A percentile compares a stretch with the other conserved stretches of the same genome.
Evolutionary conservation across 805 yeast species (phyloP).

Genomic region (Candida tallmaniae): DNA sequence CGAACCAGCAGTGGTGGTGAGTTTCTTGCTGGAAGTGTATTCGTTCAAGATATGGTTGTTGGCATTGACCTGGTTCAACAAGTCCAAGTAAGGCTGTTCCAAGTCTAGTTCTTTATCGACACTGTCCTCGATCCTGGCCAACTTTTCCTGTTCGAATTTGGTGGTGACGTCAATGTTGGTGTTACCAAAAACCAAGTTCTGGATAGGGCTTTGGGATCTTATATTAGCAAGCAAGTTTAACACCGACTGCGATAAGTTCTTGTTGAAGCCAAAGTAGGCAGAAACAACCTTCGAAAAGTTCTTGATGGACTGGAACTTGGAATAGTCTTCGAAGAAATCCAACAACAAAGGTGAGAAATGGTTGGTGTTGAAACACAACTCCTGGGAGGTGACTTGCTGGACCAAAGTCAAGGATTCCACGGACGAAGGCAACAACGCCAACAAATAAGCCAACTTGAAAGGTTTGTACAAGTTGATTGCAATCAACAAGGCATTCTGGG

Average conservation of each 20-base stretch:
- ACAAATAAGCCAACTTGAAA: slow-evolving; percentile 51
- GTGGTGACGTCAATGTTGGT: slow-evolving; percentile 23
- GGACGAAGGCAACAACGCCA: slow-evolving; percentile 48
- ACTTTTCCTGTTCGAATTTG: slow-evolving; percentile 21
- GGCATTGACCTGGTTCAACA: slow-evolving; percentile 64
- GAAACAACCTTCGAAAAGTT: slow-evolving; percentile 48
- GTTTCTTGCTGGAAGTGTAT: slow-evolving; percentile 40
- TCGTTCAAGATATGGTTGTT: slow-evolving; percentile 58
- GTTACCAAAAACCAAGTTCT: slow-evolving; percentile 58
- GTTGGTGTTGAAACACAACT: slow-evolving; percentile 17
- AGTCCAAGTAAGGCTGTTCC: slow-evolving; percentile 74
- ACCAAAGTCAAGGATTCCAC: slow-evolving; percentile 56
- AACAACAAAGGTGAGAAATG: slow-evolving; percentile 66
- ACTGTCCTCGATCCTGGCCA: slow-evolving; percentile 25
- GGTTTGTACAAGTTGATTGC: slow-evolving; percentile 70
- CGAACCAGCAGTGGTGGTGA: slow-evolving; percentile 37
- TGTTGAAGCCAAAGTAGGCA: slow-evolving; percentile 52
- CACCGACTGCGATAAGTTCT: slow-evolving; percentile 35
- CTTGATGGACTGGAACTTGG: slow-evolving; percentile 40
- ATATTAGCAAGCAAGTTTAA: slow-evolving; percentile 46
- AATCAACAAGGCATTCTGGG: slow-evolving; percentile 44
- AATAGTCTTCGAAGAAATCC: slow-evolving; percentile 65
- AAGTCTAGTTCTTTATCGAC: slow-evolving; percentile 46
- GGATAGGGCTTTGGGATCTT: slow-evolving; percentile 50
- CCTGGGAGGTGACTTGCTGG: slow-evolving; percentile 46